Evolutionary conservation across 257 asterid species (phyloP).

Genomic region (Nicotiana knightiana): DNA sequence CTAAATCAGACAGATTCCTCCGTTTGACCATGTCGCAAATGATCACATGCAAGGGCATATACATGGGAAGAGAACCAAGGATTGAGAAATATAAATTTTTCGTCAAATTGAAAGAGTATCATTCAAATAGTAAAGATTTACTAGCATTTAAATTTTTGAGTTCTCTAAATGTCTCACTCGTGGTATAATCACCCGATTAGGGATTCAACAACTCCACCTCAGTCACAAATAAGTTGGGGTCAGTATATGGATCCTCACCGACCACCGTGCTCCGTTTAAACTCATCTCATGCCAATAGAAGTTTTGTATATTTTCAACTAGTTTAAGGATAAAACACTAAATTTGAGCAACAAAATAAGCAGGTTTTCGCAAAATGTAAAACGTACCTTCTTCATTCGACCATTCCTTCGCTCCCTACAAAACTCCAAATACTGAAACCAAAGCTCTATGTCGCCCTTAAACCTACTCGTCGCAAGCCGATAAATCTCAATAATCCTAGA

Average conservation of each 20-base stretch:
- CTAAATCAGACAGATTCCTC: background rate
- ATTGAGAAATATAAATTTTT: background rate
- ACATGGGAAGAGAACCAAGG: background rate
- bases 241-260: too few species aligned
- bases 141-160: too few species aligned
- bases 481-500: conserved; percentile 66
- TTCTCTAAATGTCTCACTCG: background rate
- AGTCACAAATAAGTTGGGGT: too few species aligned
- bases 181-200: background rate
- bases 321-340: background rate
- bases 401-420: conserved; percentile 59
- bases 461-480: conserved; percentile 11
- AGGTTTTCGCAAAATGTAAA: background rate
- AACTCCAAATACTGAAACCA: conserved; percentile 97
- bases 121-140: background rate
- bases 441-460: conserved; percentile 26
- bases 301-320: too few species aligned
- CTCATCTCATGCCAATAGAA: too few species aligned
- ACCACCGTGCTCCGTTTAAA: too few species aligned
- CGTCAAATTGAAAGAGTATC: background rate
- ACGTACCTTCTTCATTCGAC: conserved; percentile 79
- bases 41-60: background rate
- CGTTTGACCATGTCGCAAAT: background rate
- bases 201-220: background rate
- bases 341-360: background rate